Evolutionary conservation across 768 basidiomycete genomes (phyloP), one percentile per base, ranked within the genome.

Genomic region (Pilatotrama ljubarskyi): DNA sequence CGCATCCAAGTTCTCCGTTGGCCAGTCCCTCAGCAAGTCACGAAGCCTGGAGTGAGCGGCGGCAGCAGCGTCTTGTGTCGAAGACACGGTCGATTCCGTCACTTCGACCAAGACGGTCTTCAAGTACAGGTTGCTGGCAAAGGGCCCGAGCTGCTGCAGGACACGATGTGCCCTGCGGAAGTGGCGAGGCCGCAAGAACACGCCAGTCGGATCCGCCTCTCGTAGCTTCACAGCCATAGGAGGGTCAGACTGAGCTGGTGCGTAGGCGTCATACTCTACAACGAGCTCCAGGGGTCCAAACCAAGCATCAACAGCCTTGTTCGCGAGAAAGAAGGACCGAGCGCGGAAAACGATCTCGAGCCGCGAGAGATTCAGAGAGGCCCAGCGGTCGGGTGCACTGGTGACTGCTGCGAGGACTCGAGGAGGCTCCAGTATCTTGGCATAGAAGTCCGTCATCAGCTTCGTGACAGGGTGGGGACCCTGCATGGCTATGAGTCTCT

Each of bases 51-150:
- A 29, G 7, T 20, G 26, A 13, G 18, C 14, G 20, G 35, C 18
- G 42, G 37, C 9, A 71, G 44, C 70, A 75, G 61, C 68, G 63
- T 48, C 55, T 53, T n/a, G 63, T 55, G 8, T 1, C 14, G 13
- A 35, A 14, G 51, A 35, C 42, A 47, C 37, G 58, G 55, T 15
- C 55, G 55, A 25, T 72, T 73, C 7, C 76, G 76, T 69, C 17
- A 78, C 74, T 6, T 74, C 74, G 47, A 75, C 69, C 49, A 82
- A 63, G 20, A 79, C 79, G 42, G 78, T 79, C 62, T 85, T 78
- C 90, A 88, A 92, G 49, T 87, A 74, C 36, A 90, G 73, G 64
- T 91, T 88, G 37, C 85, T 78, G 48, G 87, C 90, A 63, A 86
- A 91, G 37, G 79, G 64, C 7, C 91, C 91, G 29, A 92, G 68